Evolutionary conservation across 139 green algal species (phyloP), one percentile per base, ranked within the genome.

Genomic region (Nannochloris sp.): DNA sequence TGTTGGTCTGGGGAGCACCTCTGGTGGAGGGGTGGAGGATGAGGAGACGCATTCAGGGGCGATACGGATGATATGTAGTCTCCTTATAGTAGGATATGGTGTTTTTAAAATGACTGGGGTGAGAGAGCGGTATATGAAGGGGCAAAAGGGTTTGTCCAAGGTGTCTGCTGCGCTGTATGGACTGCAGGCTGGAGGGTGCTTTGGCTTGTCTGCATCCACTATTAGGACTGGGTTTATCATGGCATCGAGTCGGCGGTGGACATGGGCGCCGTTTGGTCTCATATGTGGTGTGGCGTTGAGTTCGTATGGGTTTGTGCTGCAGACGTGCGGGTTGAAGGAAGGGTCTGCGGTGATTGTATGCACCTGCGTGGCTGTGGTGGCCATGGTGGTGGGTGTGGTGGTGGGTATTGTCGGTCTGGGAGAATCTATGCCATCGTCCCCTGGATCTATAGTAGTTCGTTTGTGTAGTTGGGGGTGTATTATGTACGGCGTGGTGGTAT

Each of bases 261-360:
- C 87, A 50, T 86, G 72, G 29, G 66, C 73, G 9, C 78, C 79
- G 0, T n/a, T 83, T 17, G 88, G 88, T 9, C 65, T 95, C n/a
- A 66, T 60, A 0, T 64, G 43, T 40, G 77, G 66, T 46, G 57
- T 91, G 13, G 56, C 20, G 1, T 75, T 95, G 12, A 85, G 81
- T 33, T 77, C 63, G 44, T 67, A 40, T 48, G 88, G 89, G 36
- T 93, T 93, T 61, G 60, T 90, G 28, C 76, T 91, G 59, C 87
- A 88, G 70, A 96, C 88, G 4, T 56, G 73, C 2, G 89, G 85
- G 12, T 73, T 96, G 20, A 95, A 95, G 71, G 78, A 85, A 13
- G 89, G 89, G 45, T 82, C 36, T 26, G 75, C 81, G 25, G 75
- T 89, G 29, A 70, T 89, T 9, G 86, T 96, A 46, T 93, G 85